A percentile compares a stretch with the other conserved stretches of the same genome.
phyloP scores from a whole-genome alignment of 192 early-diverging fungal genomes.

The Podila epicladia region DNA sequence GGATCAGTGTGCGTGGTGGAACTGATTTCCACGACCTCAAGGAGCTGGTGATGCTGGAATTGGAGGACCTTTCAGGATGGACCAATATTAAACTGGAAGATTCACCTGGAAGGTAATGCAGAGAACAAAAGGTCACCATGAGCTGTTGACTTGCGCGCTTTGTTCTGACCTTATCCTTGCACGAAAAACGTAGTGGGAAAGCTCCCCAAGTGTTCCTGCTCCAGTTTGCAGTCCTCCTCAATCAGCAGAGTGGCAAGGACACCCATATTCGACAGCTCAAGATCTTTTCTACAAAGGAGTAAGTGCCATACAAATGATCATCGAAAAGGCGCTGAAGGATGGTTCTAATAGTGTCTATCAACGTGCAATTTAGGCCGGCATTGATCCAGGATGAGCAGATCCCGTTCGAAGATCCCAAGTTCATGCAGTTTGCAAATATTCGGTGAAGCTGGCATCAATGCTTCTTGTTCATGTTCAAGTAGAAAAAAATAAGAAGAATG shows the following conservation, averaged over 20 bases:
- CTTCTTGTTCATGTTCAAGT: not conserved
- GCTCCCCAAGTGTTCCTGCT: conserved; percentile 71
- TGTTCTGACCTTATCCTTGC: not conserved
- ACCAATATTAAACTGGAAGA: conserved; percentile 64
- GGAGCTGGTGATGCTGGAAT: conserved; percentile 63
- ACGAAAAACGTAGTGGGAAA: conserved; percentile 29
- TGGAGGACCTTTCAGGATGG: conserved; percentile 76
- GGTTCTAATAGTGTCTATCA: not conserved
- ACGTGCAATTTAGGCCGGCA: conserved; percentile 15
- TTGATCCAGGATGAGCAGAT: conserved; percentile 51
- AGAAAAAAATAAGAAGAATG: conserved; percentile 13
- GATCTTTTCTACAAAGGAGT: conserved; percentile 66
- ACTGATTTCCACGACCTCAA: conserved; percentile 72
- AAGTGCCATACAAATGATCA: conserved; percentile 33
- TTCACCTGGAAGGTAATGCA: conserved; percentile 46
- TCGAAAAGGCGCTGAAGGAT: not conserved
- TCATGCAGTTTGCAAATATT: conserved; percentile 51
- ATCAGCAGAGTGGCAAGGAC: conserved; percentile 87
- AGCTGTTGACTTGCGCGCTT: not conserved
- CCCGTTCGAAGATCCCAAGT: conserved; percentile 61
- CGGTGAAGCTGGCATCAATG: conserved; percentile 7
- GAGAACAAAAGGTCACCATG: not conserved
- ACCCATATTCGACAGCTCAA: conserved; percentile 83
- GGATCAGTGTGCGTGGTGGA: conserved; percentile 74
- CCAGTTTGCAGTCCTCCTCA: conserved; percentile 75